A percentile compares a stretch with the other conserved stretches of the same genome.
These are phyloP conservation scores for Pontederia paniculata DNA, from an alignment of 176 grass and related monocot genomes.

Conservation along the genomic window DNA sequence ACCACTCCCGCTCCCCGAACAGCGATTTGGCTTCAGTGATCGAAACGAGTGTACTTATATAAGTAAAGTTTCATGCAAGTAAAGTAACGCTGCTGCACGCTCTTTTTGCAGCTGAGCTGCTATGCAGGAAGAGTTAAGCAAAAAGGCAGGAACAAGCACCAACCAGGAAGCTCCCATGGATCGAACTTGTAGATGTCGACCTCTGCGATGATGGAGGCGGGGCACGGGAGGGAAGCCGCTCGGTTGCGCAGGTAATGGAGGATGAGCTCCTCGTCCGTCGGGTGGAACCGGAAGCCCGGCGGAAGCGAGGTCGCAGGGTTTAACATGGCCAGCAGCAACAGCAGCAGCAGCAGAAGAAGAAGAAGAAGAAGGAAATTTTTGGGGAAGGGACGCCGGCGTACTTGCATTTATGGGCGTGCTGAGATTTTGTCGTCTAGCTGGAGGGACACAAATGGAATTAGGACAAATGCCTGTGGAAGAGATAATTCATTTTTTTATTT, in stretches of 20 bases:
- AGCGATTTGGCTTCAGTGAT: background rate
- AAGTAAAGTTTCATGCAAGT: no score
- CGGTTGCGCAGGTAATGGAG: slow-evolving; percentile 14
- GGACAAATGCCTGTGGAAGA: no score
- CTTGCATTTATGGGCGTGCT: no score
- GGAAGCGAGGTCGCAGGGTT: slow-evolving; percentile 4
- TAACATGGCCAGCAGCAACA: no score
- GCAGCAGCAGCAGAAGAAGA: no score
- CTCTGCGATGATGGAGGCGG: slow-evolving; percentile 16
- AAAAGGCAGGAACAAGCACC: background rate
- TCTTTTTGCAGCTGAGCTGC: background rate
- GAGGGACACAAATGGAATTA: no score
- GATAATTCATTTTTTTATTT: no score
- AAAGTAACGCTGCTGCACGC: background rate
- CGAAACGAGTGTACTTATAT: no score
- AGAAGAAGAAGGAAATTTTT: no score
- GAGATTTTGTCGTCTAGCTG: no score
- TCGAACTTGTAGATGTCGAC: slow-evolving; percentile 23
- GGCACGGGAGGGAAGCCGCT: background rate
- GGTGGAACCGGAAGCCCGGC: slow-evolving; percentile 17
- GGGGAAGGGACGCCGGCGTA: no score
- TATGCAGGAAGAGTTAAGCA: no score
- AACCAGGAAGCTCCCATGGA: slow-evolving; percentile 23
- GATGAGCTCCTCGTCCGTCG: slow-evolving; percentile 24
- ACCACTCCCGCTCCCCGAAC: slow-evolving; percentile 21